Base-by-base conservation (phyloP, 208 protist genomes). In the Trypanosomatidae sp. region DNA sequence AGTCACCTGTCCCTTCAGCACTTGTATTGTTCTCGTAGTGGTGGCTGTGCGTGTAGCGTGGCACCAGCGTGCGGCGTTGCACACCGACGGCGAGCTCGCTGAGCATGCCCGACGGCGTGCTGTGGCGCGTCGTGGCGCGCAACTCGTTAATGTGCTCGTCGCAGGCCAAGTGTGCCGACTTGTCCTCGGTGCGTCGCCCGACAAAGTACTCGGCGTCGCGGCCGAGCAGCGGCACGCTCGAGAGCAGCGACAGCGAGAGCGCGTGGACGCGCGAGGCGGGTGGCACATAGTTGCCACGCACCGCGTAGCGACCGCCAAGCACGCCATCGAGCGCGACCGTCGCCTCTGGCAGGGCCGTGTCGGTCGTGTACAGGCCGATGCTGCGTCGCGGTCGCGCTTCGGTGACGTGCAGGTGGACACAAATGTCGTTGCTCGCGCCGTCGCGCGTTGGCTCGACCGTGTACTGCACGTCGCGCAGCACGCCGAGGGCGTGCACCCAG, bases 291-390 rank as follows among this genome's bases (percentile, higher is more conserved):
- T 85, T 86, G 6, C 72, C 73, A 43, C 69, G 77, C 39, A 88
- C 26, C 1, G 70, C 70, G 46, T 92, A 92, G 3, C 76, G 70
- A 8, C 76, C 70, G 15, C 79, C 79, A 24, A 88, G 43, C 33
- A 83, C 66, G 57, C 84, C 85, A 26, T 87, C 65, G 8, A 92
- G 58, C 15, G 78, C 58, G 23, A 88, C 45, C 3, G 57, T 74
- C 8, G 88, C 50, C 39, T 92, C 78, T 11, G 83, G 83, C 7
- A 85, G 37, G 5, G 79, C 60, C 5, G 83, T 77, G 28, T 92
- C 83, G 3, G 83, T 89, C 7, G 83, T 88, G 43, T 81, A 88
- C 26, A 92, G 56, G 18, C 83, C 83, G 37, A 88, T 62, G 33
- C 50, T 70, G 35, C 88, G 83, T 35, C 68, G 86, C 8, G 73